Percentiles rank a stretch among this genome's conserved stretches.
These are phyloP conservation scores for Botrytis galanthina DNA, from an alignment of 2,329 filamentous ascomycete genomes.

Conservation along the genomic window DNA sequence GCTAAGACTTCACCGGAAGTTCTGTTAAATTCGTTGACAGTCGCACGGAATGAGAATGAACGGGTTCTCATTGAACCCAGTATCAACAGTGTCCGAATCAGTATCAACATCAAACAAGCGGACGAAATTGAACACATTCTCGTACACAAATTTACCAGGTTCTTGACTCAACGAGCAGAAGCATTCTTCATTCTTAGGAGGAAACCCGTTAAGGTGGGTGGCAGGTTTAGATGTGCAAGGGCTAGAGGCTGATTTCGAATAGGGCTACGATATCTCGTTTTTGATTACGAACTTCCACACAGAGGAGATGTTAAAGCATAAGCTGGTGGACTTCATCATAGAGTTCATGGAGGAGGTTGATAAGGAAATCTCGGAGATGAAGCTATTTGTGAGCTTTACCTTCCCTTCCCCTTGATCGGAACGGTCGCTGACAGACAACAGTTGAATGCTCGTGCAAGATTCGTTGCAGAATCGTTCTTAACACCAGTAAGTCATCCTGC, in stretches of 20 bases:
- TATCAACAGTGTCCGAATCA: slow-evolving; percentile 94
- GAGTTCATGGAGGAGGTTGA: slow-evolving; percentile 99
- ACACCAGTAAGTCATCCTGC: slow-evolving; percentile 65
- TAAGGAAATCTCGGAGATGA: slow-evolving; percentile 99
- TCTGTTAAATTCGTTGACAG: slow-evolving; percentile 82
- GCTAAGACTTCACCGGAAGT: slow-evolving; percentile 90
- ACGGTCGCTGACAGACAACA: slow-evolving; percentile 45
- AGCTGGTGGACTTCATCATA: slow-evolving; percentile 98
- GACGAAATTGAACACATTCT: slow-evolving; percentile 98
- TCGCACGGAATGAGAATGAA: slow-evolving; percentile 96
- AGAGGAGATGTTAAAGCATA: slow-evolving; percentile 98
- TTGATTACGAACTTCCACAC: slow-evolving; percentile 98
- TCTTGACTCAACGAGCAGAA: slow-evolving; percentile 93
- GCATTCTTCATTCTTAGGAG: slow-evolving; percentile 94
- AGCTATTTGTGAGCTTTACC: slow-evolving; percentile 83
- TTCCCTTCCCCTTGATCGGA: not conserved
- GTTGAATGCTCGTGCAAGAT: slow-evolving; percentile 95
- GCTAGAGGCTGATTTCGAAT: slow-evolving; percentile 41
- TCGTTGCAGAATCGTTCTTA: slow-evolving; percentile 96
- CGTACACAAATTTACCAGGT: slow-evolving; percentile 97
- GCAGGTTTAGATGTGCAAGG: not conserved
- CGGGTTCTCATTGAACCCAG: slow-evolving; percentile 93
- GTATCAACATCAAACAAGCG: slow-evolving; percentile 98
- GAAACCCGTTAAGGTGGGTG: slow-evolving; percentile 83
- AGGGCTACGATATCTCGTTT: slow-evolving; percentile 99